phyloP scores from a whole-genome alignment of 176 grass and related monocot species.

The Puya raimondii region DNA sequence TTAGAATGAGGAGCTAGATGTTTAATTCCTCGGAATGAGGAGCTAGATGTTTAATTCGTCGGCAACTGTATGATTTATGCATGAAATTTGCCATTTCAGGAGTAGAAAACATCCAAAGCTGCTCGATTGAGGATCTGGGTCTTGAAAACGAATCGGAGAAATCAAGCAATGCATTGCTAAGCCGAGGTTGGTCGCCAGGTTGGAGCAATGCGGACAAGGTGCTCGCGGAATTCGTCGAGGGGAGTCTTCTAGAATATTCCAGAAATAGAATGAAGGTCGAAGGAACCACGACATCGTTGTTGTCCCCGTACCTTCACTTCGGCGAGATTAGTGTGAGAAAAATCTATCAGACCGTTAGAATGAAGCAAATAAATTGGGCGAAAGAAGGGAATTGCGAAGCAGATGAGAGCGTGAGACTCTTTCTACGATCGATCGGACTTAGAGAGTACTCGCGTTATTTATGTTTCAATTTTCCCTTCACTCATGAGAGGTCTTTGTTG shows the following conservation, averaged over 20 bases:
- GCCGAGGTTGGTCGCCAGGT: constrained; percentile 75
- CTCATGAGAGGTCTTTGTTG: constrained; percentile 65
- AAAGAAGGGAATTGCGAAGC: constrained; percentile 50
- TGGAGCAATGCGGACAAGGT: constrained; percentile 70
- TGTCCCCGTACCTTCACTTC: constrained; percentile 88
- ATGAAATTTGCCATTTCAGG: constrained; percentile 34
- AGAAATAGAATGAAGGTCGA: constrained; percentile 63
- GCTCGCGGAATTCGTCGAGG: constrained; percentile 60
- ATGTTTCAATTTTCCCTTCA: constrained; percentile 96
- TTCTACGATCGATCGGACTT: constrained; percentile 66
- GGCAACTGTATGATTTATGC: background rate
- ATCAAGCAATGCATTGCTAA: constrained; percentile 89
- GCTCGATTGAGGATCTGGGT: constrained; percentile 64
- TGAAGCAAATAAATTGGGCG: constrained; percentile 55
- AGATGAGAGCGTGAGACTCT: constrained; percentile 60
- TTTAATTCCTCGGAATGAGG: constrained; percentile 1
- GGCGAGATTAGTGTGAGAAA: constrained; percentile 87
- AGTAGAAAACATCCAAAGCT: constrained; percentile 39
- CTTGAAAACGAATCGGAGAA: constrained; percentile 86
- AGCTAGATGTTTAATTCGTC: background rate
- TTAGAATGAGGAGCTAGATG: background rate
- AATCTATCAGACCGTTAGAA: constrained; percentile 54
- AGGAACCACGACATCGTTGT: constrained; percentile 57
- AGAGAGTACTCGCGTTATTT: constrained; percentile 93
- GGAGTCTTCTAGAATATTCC: constrained; percentile 68